Evolutionary conservation across 257 asterid genomes (phyloP).

Genomic region (Datura wrightii): DNA sequence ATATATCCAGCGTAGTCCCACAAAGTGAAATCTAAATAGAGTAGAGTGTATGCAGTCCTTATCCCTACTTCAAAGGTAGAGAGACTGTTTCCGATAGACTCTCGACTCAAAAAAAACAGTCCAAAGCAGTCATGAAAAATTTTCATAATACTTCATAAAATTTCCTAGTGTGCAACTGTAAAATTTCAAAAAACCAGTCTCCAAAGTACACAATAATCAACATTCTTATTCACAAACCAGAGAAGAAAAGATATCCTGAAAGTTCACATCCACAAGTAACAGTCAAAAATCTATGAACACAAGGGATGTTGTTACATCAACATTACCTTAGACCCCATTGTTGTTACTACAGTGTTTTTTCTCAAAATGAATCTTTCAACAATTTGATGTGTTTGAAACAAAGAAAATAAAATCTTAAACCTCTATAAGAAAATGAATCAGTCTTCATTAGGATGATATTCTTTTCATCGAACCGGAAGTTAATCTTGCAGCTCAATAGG

Average conservation of each 20-base stretch:
- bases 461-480: conserved; percentile 1
- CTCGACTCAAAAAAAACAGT: too few species aligned
- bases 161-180: background rate
- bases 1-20: too few species aligned
- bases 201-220: background rate
- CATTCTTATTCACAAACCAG: conserved; percentile 20
- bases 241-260: background rate
- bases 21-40: too few species aligned
- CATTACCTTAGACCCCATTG: background rate
- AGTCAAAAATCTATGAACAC: conserved; percentile 14
- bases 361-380: background rate
- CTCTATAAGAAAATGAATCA: conserved; percentile 19
- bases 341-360: background rate
- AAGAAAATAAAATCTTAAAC: background rate
- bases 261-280: conserved; percentile 2
- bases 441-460: conserved; percentile 9
- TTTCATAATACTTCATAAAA: background rate
- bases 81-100: too few species aligned
- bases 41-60: too few species aligned
- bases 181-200: background rate
- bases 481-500: background rate
- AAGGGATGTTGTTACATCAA: conserved; percentile 11
- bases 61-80: too few species aligned
- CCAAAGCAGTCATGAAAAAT: too few species aligned
- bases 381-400: background rate